Conservation (phyloP, 768 basidiomycete species). For the Stropharia rugosoannulata region DNA sequence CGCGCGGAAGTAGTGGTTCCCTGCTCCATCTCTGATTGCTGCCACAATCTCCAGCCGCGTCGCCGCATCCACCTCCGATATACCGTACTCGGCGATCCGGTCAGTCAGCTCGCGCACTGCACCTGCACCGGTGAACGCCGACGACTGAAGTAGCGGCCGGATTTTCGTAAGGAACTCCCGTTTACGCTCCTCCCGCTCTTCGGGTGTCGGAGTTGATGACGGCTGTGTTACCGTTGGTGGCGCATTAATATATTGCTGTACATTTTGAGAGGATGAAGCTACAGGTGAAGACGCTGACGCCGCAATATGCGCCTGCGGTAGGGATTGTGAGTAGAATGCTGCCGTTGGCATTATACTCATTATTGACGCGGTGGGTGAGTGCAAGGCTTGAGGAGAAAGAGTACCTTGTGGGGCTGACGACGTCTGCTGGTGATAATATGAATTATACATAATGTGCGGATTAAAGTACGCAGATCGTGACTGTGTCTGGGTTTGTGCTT, state of each 20-base stretch:
- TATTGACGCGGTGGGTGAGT: slow-evolving; percentile 52
- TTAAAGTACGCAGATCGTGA: slow-evolving; percentile 15
- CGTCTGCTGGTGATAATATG: slow-evolving; percentile 32
- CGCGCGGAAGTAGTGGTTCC: slow-evolving; percentile 83
- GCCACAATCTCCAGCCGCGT: slow-evolving; percentile 75
- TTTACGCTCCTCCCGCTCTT: slow-evolving; percentile 51
- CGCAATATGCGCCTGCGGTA: slow-evolving; percentile 13
- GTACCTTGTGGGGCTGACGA: slow-evolving; percentile 52
- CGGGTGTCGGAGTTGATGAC: slow-evolving; percentile 27
- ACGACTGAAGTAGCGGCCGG: slow-evolving; percentile 54
- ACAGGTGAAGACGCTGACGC: slow-evolving; percentile 15
- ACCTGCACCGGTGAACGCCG: slow-evolving; percentile 65
- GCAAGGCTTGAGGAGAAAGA: slow-evolving; percentile 69
- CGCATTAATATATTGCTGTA: neutral
- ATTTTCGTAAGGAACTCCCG: slow-evolving; percentile 52
- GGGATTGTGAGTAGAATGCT: slow-evolving; percentile 27
- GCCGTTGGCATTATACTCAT: slow-evolving; percentile 33
- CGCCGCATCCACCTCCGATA: slow-evolving; percentile 60
- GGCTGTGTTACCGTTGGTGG: slow-evolving; percentile 10
- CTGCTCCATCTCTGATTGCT: slow-evolving; percentile 80
- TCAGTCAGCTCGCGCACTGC: slow-evolving; percentile 64
- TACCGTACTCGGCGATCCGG: slow-evolving; percentile 58
- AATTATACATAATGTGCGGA: slow-evolving; percentile 15
- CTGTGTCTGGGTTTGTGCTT: slow-evolving; percentile 27
- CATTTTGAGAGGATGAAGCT: slow-evolving; percentile 10